phyloP scores from a whole-genome alignment of 805 yeast species.

The Teunomyces panamensis region DNA sequence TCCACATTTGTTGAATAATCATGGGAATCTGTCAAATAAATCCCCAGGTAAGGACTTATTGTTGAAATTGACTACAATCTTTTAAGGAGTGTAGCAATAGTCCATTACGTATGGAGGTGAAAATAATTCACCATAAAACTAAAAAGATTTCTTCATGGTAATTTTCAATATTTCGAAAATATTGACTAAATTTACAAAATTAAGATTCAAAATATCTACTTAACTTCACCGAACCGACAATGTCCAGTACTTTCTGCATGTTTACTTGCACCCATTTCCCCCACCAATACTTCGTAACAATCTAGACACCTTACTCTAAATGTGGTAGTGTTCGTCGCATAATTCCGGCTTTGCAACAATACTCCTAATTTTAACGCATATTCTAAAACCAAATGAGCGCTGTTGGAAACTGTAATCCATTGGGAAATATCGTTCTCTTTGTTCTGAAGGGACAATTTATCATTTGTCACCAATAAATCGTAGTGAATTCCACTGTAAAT shows the following conservation, averaged over 20 bases:
- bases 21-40: too few species aligned
- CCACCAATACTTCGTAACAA: conserved; percentile 51
- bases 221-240: conserved; percentile 58
- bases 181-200: not conserved
- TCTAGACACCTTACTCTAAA: conserved; percentile 56
- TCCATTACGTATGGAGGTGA: too few species aligned
- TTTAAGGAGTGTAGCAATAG: too few species aligned
- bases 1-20: not conserved
- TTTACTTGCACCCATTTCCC: conserved; percentile 61
- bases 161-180: not conserved
- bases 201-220: not conserved
- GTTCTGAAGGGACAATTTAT: conserved; percentile 14
- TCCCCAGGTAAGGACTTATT: too few species aligned
- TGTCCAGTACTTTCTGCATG: conserved; percentile 68
- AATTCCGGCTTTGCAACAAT: conserved; percentile 48
- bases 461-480: conserved; percentile 46
- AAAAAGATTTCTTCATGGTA: not conserved
- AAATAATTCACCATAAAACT: not conserved
- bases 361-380: conserved; percentile 40
- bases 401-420: conserved; percentile 34
- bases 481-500: conserved; percentile 73
- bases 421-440: conserved; percentile 36
- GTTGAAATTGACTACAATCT: too few species aligned
- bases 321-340: conserved; percentile 62
- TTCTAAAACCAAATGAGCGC: conserved; percentile 32